These are phyloP conservation scores for Linnemannia exigua DNA, from an alignment of 192 early-diverging fungal genomes.

Conservation along the genomic window DNA sequence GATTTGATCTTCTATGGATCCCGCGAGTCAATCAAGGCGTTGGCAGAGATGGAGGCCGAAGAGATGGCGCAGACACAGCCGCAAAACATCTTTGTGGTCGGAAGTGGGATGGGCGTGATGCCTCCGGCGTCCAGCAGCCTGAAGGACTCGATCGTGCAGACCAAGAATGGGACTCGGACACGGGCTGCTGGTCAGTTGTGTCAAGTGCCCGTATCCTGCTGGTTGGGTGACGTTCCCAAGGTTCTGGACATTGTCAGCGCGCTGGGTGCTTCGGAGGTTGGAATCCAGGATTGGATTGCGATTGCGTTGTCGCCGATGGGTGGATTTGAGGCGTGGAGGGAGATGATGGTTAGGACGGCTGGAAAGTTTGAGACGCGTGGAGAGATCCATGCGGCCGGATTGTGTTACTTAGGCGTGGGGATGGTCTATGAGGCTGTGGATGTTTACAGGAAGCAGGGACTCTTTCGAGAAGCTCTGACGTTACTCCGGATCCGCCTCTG, in stretches of 20 bases:
- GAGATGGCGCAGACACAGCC: slow-evolving; percentile 12
- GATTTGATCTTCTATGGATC: slow-evolving; percentile 54
- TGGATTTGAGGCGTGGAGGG: slow-evolving; percentile 61
- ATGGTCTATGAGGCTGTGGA: slow-evolving; percentile 61
- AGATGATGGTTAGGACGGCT: slow-evolving; percentile 56
- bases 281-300: slow-evolving; percentile 62
- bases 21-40: slow-evolving; percentile 34
- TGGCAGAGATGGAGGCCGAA: slow-evolving; percentile 46
- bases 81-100: slow-evolving; percentile 23
- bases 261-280: slow-evolving; percentile 27
- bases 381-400: slow-evolving; percentile 56
- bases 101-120: slow-evolving; percentile 33
- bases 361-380: slow-evolving; percentile 49
- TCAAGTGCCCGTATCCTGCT: slow-evolving; percentile 42
- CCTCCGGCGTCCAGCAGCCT: background rate
- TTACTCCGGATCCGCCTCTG: slow-evolving; percentile 39
- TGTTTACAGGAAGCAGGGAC: slow-evolving; percentile 48
- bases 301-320: slow-evolving; percentile 66
- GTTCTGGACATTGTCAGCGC: slow-evolving; percentile 28
- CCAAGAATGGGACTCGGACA: background rate
- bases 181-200: slow-evolving; percentile 8
- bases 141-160: background rate
- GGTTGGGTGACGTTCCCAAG: slow-evolving; percentile 51
- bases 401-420: slow-evolving; percentile 60
- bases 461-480: slow-evolving; percentile 58